phyloP scores from a whole-genome alignment of 2,329 filamentous ascomycete genomes.

The Waltergamsia citrina region DNA sequence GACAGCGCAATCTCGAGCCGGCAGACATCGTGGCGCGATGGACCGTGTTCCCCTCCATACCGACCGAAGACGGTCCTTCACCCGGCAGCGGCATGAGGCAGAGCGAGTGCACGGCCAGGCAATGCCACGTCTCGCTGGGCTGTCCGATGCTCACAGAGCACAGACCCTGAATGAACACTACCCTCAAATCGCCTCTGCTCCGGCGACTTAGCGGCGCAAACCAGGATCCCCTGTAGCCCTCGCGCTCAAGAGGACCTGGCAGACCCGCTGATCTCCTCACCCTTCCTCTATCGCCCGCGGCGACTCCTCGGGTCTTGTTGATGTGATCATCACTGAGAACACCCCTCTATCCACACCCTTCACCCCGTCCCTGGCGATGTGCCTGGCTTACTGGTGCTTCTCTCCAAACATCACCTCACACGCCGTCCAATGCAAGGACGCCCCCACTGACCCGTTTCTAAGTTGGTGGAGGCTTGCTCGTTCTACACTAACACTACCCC shows the following conservation, averaged over 20 bases:
- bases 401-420: not conserved
- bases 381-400: no score
- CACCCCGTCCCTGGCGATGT: not conserved
- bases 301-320: not conserved
- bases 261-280: constrained; percentile 2
- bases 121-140: not conserved
- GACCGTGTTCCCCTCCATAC: no score
- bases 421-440: not conserved
- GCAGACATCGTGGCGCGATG: not conserved
- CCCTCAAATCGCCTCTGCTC: not conserved
- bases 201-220: not conserved
- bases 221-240: not conserved
- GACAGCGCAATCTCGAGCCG: not conserved
- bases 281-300: constrained; percentile 1
- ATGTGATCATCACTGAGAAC: not conserved
- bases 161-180: not conserved
- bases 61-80: no score
- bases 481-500: not conserved
- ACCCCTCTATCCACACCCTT: constrained; percentile 1
- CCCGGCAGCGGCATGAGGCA: no score
- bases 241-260: not conserved
- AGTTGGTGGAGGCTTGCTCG: not conserved
- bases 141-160: not conserved
- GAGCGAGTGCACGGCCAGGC: not conserved
- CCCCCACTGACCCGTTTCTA: not conserved